Evolutionary conservation across 345 rosid genomes (phyloP).

Genomic region (Salix exigua): DNA sequence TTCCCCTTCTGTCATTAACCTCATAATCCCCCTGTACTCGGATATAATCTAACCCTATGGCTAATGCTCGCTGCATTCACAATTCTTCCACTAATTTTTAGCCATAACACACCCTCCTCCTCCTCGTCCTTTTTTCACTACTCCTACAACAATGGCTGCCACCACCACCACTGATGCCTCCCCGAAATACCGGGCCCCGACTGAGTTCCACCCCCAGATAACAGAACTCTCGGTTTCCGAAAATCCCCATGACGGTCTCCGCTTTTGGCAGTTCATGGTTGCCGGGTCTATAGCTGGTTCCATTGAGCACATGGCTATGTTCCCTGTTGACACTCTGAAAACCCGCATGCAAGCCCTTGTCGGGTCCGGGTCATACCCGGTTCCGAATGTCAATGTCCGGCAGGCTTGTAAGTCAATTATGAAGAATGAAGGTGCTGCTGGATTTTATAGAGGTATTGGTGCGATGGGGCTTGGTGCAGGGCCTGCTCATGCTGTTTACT

Average conservation of each 20-base stretch:
- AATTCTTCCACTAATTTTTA: too few relatives aligned
- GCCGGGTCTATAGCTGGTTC: constrained; percentile 27
- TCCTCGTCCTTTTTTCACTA: neutral
- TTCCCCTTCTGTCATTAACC: too few relatives aligned
- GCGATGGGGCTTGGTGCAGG: constrained; percentile 33
- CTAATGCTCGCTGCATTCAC: too few relatives aligned
- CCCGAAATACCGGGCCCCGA: constrained; percentile 6
- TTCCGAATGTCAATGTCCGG: neutral
- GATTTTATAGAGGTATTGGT: constrained; percentile 21
- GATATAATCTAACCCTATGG: too few relatives aligned
- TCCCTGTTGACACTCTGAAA: constrained; percentile 26
- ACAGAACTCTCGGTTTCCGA: neutral
- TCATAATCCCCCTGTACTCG: neutral
- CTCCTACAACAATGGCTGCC: too few relatives aligned
- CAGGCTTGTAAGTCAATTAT: constrained; percentile 14
- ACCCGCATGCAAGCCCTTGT: constrained; percentile 24
- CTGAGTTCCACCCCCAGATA: neutral
- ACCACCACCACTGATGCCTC: constrained; percentile 16
- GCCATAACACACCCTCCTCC: neutral
- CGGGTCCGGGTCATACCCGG: constrained; percentile 8
- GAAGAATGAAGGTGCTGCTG: constrained; percentile 18
- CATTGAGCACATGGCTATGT: constrained; percentile 27
- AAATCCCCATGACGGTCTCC: constrained; percentile 26
- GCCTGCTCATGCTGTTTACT: constrained; percentile 26
- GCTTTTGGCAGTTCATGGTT: constrained; percentile 28